Percentiles rank a stretch among this genome's conserved stretches.
These are phyloP conservation scores for Taphrina populina DNA, from an alignment of 1,139 yeast genomes.

Conservation along the genomic window DNA sequence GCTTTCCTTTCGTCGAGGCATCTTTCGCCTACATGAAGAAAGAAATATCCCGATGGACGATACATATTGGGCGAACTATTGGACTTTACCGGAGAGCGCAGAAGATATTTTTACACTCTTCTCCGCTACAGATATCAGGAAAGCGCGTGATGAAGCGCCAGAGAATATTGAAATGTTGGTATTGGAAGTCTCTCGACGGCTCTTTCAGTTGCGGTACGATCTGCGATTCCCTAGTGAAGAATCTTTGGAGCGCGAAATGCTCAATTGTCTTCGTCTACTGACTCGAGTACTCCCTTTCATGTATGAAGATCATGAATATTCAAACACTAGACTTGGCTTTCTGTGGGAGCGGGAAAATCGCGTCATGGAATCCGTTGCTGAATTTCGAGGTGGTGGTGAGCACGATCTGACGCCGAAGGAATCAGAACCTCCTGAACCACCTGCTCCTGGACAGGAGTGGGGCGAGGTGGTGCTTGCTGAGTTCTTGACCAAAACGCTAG, in stretches of 20 bases:
- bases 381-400: conserved; percentile 10
- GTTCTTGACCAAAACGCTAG: conserved; percentile 50
- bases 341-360: conserved; percentile 48
- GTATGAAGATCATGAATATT: conserved; percentile 53
- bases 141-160: conserved; percentile 59
- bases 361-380: conserved; percentile 22
- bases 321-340: conserved; percentile 48
- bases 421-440: conserved; percentile 3
- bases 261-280: conserved; percentile 66
- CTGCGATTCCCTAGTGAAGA: conserved; percentile 42
- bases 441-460: not conserved
- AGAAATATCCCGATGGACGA: conserved; percentile 51
- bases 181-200: conserved; percentile 48
- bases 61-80: conserved; percentile 58
- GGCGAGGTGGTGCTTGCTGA: conserved; percentile 49
- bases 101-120: conserved; percentile 60
- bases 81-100: conserved; percentile 51
- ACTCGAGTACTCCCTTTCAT: conserved; percentile 67
- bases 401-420: conserved; percentile 7
- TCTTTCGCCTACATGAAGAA: conserved; percentile 61
- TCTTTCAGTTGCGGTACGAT: conserved; percentile 43
- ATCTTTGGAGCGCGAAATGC: conserved; percentile 44
- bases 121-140: conserved; percentile 58
- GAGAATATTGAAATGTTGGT: conserved; percentile 58
- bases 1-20: conserved; percentile 59